A percentile compares a stretch with the other conserved stretches of the same genome.
These are phyloP conservation scores for Candida adriatica DNA, from an alignment of 805 yeast species.

Conservation along the genomic window DNA sequence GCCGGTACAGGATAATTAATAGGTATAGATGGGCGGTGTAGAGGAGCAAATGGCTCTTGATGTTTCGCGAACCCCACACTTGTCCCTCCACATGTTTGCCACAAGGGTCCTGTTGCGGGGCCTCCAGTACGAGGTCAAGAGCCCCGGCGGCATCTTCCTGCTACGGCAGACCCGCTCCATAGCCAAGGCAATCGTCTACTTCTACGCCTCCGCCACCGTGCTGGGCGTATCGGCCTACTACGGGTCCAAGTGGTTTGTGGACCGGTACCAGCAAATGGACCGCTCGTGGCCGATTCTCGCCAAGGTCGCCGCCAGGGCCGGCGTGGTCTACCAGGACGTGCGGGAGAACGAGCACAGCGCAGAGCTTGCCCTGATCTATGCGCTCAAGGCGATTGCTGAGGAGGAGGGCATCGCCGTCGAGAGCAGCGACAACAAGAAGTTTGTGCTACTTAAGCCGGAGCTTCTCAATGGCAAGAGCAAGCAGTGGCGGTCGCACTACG, in stretches of 20 bases:
- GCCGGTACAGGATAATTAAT: no score
- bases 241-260: conserved; percentile 5
- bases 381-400: conserved; percentile 26
- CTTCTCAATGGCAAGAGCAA: conserved; percentile 22
- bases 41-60: no score
- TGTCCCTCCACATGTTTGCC: no score
- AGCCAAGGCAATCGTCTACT: conserved; percentile 6
- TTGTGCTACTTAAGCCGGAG: conserved; percentile 18
- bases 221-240: conserved; percentile 7
- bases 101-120: no score
- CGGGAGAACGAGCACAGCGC: conserved; percentile 28
- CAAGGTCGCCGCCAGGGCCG: conserved; percentile 22
- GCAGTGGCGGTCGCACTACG: conserved; percentile 27
- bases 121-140: conserved; percentile 5
- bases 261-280: conserved; percentile 9
- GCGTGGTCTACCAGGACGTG: conserved; percentile 33
- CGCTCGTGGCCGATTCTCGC: conserved; percentile 8
- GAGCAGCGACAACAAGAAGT: conserved; percentile 13
- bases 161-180: conserved; percentile 8
- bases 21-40: no score
- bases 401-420: conserved; percentile 23
- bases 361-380: conserved; percentile 26
- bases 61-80: no score
- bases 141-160: conserved; percentile 6
- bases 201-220: conserved; percentile 6